Conservation (phyloP, 1,284 basidiomycete species). For the Amylostereum areolatum region DNA sequence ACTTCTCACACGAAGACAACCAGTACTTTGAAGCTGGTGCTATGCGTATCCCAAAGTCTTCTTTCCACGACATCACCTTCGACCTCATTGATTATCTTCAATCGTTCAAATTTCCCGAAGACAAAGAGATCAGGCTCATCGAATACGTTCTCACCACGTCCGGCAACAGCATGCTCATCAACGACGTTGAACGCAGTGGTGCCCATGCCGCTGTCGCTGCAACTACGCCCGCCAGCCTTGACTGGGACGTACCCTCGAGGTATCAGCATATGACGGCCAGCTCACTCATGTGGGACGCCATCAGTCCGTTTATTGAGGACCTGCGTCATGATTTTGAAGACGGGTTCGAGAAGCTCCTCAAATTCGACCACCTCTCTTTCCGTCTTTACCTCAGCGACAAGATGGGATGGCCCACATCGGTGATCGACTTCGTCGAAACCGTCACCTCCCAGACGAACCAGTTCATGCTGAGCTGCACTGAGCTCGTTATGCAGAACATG, state of each 20-base stretch:
- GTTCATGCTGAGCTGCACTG: slow-evolving; percentile 17
- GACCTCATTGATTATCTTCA: slow-evolving; percentile 11
- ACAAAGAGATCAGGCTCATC: slow-evolving; percentile 12
- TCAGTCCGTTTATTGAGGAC: slow-evolving; percentile 8
- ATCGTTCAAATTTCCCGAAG: slow-evolving; percentile 2
- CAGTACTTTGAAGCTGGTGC: slow-evolving; percentile 19
- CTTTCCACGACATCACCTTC: slow-evolving; percentile 13
- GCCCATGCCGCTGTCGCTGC: too few species aligned
- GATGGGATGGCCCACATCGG: slow-evolving; percentile 11
- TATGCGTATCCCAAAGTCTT: slow-evolving; percentile 18
- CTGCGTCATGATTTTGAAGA: slow-evolving; percentile 13
- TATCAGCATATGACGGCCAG: slow-evolving; percentile 7
- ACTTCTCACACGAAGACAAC: slow-evolving; percentile 14
- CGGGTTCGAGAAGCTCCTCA: slow-evolving; percentile 11
- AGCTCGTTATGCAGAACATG: slow-evolving; percentile 18
- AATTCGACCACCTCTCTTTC: slow-evolving; percentile 14
- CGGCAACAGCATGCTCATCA: slow-evolving; percentile 15
- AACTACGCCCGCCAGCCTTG: too few species aligned
- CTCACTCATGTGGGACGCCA: slow-evolving; percentile 13
- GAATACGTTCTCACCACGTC: slow-evolving; percentile 12
- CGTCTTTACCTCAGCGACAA: slow-evolving; percentile 12
- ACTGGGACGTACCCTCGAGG: not conserved
- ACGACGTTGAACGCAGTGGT: slow-evolving; percentile 1
- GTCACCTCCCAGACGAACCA: slow-evolving; percentile 18
- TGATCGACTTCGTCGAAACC: slow-evolving; percentile 17